Evolutionary conservation across 2,329 filamentous ascomycete genomes (phyloP).

Genomic region (Neospermospora avenae): DNA sequence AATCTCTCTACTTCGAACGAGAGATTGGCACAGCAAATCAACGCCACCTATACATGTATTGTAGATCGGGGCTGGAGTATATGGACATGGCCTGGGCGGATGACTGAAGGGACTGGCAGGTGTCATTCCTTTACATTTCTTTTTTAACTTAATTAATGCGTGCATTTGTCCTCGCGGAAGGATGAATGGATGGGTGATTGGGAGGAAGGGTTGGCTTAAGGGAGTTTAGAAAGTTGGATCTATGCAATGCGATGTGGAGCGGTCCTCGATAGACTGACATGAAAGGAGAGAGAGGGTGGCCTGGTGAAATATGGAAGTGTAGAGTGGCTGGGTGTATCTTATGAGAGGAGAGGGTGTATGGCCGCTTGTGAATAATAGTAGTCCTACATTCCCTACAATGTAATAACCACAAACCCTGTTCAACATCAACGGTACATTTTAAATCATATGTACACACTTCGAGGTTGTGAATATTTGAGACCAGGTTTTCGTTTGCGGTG

Average conservation of each 20-base stretch:
- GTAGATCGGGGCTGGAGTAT: constrained; percentile 12
- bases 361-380: constrained; percentile 2
- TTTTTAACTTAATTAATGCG: not conserved
- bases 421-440: not conserved
- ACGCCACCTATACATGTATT: constrained; percentile 3
- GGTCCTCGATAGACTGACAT: no score
- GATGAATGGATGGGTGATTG: not conserved
- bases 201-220: not conserved
- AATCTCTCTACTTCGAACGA: not conserved
- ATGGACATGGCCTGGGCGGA: not conserved
- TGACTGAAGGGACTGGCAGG: not conserved
- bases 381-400: not conserved
- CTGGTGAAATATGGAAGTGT: not conserved
- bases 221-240: not conserved
- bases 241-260: constrained; percentile 2
- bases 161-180: not conserved
- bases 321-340: not conserved
- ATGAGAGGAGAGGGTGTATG: not conserved
- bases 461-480: not conserved
- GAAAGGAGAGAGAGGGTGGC: no score
- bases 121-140: not conserved
- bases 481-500: not conserved
- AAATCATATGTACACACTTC: not conserved
- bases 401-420: not conserved
- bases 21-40: not conserved